A percentile compares a stretch with the other conserved stretches of the same genome.
Conservation (phyloP, 371 early-diverging fungal genomes). For the Apophysomyces variabilis region DNA sequence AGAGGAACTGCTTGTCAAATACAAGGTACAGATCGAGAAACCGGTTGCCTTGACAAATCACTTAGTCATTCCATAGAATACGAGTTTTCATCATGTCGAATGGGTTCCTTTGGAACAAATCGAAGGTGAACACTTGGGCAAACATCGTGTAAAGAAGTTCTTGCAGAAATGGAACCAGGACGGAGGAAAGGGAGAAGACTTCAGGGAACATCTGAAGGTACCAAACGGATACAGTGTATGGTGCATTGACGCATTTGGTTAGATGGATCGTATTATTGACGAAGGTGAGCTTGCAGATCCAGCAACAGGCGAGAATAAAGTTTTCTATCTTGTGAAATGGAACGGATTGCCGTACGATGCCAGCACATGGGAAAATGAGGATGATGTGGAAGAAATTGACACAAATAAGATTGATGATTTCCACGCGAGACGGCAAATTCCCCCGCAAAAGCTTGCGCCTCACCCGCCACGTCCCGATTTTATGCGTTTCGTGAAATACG, state of each 20-base stretch:
- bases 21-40: slow-evolving; percentile 54
- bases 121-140: slow-evolving; percentile 68
- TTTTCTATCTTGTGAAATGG: slow-evolving; percentile 93
- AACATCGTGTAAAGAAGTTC: slow-evolving; percentile 77
- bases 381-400: slow-evolving; percentile 62
- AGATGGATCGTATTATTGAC: slow-evolving; percentile 83
- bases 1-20: slow-evolving; percentile 65
- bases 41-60: not conserved
- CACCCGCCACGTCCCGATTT: slow-evolving; percentile 53
- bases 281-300: slow-evolving; percentile 73
- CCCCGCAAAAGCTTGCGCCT: slow-evolving; percentile 42
- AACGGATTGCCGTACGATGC: slow-evolving; percentile 80
- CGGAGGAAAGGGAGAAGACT: slow-evolving; percentile 52
- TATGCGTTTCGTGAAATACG: slow-evolving; percentile 60
- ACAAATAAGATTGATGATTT: slow-evolving; percentile 50
- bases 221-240: not conserved
- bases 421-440: slow-evolving; percentile 47
- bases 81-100: slow-evolving; percentile 80
- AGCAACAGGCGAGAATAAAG: slow-evolving; percentile 49
- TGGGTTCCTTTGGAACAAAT: slow-evolving; percentile 74
- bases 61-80: slow-evolving; percentile 34
- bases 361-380: slow-evolving; percentile 84
- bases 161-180: slow-evolving; percentile 62
- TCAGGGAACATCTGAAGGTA: slow-evolving; percentile 52
- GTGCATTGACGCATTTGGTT: not conserved